Evolutionary conservation across 2,329 filamentous ascomycete genomes (phyloP).

Genomic region (Neonectria ditissima): DNA sequence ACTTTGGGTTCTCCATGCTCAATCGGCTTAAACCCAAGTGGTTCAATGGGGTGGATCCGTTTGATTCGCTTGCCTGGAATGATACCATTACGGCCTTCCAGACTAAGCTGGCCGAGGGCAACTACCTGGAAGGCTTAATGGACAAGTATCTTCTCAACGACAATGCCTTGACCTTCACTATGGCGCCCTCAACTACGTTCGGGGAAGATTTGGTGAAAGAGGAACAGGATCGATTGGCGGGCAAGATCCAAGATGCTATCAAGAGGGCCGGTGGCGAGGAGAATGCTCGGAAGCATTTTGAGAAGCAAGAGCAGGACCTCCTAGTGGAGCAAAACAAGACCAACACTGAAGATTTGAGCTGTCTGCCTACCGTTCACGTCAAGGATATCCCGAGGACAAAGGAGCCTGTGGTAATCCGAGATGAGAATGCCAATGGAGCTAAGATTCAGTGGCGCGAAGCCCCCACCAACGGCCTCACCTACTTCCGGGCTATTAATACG

Average conservation of each 20-base stretch:
- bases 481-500: constrained; percentile 89
- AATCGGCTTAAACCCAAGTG: constrained; percentile 90
- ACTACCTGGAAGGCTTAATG: constrained; percentile 85
- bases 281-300: constrained; percentile 77
- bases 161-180: constrained; percentile 90
- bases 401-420: constrained; percentile 69
- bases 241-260: constrained; percentile 78
- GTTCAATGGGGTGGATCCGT: constrained; percentile 96
- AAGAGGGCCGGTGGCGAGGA: constrained; percentile 76
- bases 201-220: constrained; percentile 79
- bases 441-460: constrained; percentile 91
- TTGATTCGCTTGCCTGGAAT: constrained; percentile 92
- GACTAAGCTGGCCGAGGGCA: constrained; percentile 76
- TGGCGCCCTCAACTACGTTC: constrained; percentile 85
- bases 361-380: constrained; percentile 87
- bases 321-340: constrained; percentile 86
- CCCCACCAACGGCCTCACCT: constrained; percentile 94
- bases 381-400: constrained; percentile 87
- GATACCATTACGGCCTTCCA: constrained; percentile 88
- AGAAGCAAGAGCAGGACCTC: constrained; percentile 82
- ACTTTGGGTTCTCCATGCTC: constrained; percentile 91
- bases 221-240: constrained; percentile 79
- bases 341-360: constrained; percentile 85
- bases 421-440: constrained; percentile 73
- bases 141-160: constrained; percentile 93